phyloP scores from a whole-genome alignment of 208 protist genomes.

The Lotmaria passim region DNA sequence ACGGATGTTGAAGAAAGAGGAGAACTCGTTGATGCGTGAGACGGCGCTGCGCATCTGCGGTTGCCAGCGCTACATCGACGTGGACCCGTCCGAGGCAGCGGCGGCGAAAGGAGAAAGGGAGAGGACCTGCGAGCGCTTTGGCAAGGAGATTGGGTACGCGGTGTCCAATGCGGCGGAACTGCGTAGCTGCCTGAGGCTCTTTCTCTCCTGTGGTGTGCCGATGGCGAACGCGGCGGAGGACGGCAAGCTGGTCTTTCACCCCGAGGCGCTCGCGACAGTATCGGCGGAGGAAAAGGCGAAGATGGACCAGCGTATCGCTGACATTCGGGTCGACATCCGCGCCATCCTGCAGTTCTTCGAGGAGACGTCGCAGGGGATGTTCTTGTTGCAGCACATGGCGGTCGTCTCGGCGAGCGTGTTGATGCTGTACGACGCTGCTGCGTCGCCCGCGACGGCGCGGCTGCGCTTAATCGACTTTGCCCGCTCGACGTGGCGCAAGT shows the following conservation, averaged over 20 bases:
- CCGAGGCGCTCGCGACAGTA: neutral
- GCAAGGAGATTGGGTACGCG: constrained; percentile 58
- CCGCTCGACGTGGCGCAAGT: constrained; percentile 53
- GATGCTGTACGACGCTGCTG: constrained; percentile 65
- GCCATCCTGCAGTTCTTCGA: constrained; percentile 65
- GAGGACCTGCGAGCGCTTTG: constrained; percentile 31
- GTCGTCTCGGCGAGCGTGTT: constrained; percentile 81
- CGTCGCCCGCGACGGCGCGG: constrained; percentile 1
- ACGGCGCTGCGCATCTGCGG: constrained; percentile 68
- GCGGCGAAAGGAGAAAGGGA: neutral
- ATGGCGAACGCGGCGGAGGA: constrained; percentile 12
- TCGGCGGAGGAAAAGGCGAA: neutral
- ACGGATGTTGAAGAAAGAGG: constrained; percentile 56
- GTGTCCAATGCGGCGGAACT: constrained; percentile 41
- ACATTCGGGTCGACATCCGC: constrained; percentile 27
- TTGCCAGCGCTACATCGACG: constrained; percentile 42
- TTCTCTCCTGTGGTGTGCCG: constrained; percentile 45
- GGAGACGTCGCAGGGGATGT: constrained; percentile 45
- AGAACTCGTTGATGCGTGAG: constrained; percentile 38
- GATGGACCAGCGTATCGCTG: constrained; percentile 22
- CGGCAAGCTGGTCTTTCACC: constrained; percentile 14
- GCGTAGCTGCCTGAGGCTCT: constrained; percentile 33
- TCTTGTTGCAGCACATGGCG: constrained; percentile 55
- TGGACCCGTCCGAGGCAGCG: neutral
- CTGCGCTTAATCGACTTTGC: constrained; percentile 79